Evolutionary conservation across 2,329 filamentous ascomycete genomes (phyloP).

Genomic region (Aspergillus fischeri): DNA sequence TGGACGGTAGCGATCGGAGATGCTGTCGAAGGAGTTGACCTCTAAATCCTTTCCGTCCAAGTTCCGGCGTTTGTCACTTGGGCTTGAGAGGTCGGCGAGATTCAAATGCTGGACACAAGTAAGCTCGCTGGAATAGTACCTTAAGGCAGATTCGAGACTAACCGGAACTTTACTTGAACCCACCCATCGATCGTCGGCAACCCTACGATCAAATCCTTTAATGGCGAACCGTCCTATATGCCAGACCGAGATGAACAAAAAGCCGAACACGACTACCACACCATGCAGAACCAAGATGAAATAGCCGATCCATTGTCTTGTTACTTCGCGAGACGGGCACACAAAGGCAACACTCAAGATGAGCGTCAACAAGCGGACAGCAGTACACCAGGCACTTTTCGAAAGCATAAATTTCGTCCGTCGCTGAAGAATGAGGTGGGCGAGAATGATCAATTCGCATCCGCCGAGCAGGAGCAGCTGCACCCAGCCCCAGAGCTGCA

Average conservation of each 20-base stretch:
- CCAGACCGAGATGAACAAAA: neutral
- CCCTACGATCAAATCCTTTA: neutral
- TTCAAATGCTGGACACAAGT: neutral
- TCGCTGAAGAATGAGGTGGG: neutral
- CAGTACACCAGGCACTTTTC: neutral
- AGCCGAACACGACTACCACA: slow-evolving; percentile 1
- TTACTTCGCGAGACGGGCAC: neutral
- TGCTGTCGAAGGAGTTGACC: neutral
- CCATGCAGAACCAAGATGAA: slow-evolving; percentile 5
- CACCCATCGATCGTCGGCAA: neutral
- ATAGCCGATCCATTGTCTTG: slow-evolving; percentile 5
- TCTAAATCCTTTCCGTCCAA: neutral
- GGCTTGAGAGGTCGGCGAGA: neutral
- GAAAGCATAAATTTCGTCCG: neutral
- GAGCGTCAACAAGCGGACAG: neutral
- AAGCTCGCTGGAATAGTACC: neutral
- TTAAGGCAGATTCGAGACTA: neutral
- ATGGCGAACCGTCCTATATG: neutral
- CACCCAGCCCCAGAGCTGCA: slow-evolving; percentile 6
- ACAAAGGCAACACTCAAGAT: neutral
- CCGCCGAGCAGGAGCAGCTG: slow-evolving; percentile 4
- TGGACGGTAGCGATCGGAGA: neutral
- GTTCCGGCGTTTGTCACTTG: neutral
- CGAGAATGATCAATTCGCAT: neutral
- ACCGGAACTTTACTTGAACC: neutral